Evolutionary conservation across 2,329 filamentous ascomycete species (phyloP), one percentile per base, ranked within the genome.

Genomic region (Phaeosphaeria sp.): DNA sequence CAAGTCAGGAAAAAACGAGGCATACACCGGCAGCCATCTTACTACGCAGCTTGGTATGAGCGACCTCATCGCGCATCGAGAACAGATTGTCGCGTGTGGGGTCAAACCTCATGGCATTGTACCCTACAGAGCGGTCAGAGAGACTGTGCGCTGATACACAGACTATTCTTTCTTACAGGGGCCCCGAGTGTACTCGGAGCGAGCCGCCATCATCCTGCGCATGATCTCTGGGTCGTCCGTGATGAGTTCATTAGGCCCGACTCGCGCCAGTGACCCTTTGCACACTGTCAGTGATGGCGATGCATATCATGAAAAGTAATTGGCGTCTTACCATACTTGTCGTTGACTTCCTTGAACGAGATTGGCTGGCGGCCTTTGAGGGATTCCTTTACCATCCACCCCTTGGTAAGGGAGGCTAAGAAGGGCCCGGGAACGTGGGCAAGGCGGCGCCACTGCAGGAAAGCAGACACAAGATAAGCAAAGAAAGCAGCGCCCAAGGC

Each of bases 31-130:
- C 77, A 1, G 81, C 77, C 75, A 86, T 81, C 56, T 83, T 80
- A 50, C 78, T 78, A 17, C 64, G 63, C 49, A 70, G 30, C 18
- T 58, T 66, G 9, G 59, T 61, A 58, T 87, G 84, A 22, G 77
- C 76, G 1, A 72, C 73, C 42, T 80, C 80, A 53, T 85, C 75
- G 2, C 78, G 77, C 66, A 82, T 76, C 0, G 77, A 81, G 49
- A 87, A 83, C 22, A 86, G 68, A 51, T 82, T 85, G 61, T 86
- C 80, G 0, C 72, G 65, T 20, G 80, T 74, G 0, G 83, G 82
- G 50, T 87, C 81, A 55, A 87, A 74, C 24, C 79, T 78, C 56
- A 82, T 75, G 1, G 78, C 81, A 55, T 77, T 67, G 51, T 72
- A 72, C 65, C 64, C 67, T 55, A 18, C 1, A n/a, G 15, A 18